These are phyloP conservation scores for Pezicula carpinea DNA, from an alignment of 2,329 filamentous ascomycete genomes.

Conservation along the genomic window DNA sequence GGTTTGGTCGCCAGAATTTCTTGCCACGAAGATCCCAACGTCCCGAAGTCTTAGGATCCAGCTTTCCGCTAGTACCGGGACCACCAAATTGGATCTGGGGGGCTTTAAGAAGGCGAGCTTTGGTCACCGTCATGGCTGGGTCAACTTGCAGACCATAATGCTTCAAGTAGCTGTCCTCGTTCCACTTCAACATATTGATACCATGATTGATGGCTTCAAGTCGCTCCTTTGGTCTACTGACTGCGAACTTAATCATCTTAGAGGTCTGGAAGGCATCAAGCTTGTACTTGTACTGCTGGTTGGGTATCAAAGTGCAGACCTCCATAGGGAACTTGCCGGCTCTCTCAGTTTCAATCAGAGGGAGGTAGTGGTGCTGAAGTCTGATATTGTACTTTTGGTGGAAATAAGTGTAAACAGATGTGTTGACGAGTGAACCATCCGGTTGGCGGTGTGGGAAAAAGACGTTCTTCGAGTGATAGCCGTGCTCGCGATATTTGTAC, in stretches of 20 bases:
- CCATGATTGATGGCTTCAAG: constrained; percentile 62
- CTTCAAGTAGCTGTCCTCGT: constrained; percentile 61
- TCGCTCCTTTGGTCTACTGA: constrained; percentile 69
- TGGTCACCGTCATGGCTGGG: constrained; percentile 56
- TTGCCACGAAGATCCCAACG: constrained; percentile 86
- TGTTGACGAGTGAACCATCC: too few species aligned
- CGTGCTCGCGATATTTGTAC: constrained; percentile 36
- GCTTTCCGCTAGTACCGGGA: constrained; percentile 22
- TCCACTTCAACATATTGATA: constrained; percentile 63
- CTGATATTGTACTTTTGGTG: constrained; percentile 46
- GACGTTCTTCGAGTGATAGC: constrained; percentile 45
- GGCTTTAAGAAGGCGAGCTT: constrained; percentile 65
- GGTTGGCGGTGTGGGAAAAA: too few species aligned
- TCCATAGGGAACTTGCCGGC: constrained; percentile 58
- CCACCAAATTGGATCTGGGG: constrained; percentile 63
- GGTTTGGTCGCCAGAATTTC: constrained; percentile 67
- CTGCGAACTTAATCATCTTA: constrained; percentile 90
- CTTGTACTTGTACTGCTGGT: constrained; percentile 61
- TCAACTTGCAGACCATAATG: constrained; percentile 73
- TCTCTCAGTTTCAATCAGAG: constrained; percentile 53
- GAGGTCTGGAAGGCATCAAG: constrained; percentile 57
- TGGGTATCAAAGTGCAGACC: constrained; percentile 44
- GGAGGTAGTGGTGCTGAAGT: constrained; percentile 44
- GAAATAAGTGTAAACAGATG: constrained; percentile 58
- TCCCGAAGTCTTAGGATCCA: constrained; percentile 62